Percentiles rank a stretch among this genome's conserved stretches.
Evolutionary conservation across 139 green algal species (phyloP).

Genomic region (Micractinium conductrix): DNA sequence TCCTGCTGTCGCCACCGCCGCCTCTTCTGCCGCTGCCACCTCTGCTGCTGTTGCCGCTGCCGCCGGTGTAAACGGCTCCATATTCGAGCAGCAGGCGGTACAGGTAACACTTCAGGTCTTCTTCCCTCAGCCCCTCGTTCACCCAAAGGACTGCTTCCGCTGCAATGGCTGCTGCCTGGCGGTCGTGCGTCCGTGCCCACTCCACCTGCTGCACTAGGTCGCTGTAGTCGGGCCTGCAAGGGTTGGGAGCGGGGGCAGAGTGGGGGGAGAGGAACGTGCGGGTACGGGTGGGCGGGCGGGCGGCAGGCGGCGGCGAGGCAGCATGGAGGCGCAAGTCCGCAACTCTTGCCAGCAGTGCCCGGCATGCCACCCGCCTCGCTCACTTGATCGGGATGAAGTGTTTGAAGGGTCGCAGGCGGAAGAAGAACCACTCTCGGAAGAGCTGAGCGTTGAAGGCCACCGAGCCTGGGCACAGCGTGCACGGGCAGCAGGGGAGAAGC

Average conservation of each 20-base stretch:
- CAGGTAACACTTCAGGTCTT: constrained; percentile 1
- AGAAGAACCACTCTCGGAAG: neutral
- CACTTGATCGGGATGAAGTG: neutral
- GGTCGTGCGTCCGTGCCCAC: neutral
- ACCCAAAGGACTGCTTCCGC: neutral
- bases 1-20: neutral
- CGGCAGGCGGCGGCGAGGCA: neutral
- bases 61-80: neutral
- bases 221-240: neutral
- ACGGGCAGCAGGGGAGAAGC: no score
- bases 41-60: neutral
- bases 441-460: neutral
- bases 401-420: neutral
- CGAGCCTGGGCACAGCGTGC: neutral
- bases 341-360: no score
- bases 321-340: no score
- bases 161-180: neutral
- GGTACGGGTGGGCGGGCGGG: no score
- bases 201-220: neutral
- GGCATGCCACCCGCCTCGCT: neutral
- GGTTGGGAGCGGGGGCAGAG: no score
- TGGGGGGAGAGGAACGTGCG: no score
- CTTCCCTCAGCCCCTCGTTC: neutral
- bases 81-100: constrained; percentile 10
- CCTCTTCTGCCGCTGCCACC: neutral